A percentile compares a stretch with the other conserved stretches of the same genome.
phyloP scores from a whole-genome alignment of 2,329 filamentous ascomycete genomes.

The Cordyceps cateniannulata region DNA sequence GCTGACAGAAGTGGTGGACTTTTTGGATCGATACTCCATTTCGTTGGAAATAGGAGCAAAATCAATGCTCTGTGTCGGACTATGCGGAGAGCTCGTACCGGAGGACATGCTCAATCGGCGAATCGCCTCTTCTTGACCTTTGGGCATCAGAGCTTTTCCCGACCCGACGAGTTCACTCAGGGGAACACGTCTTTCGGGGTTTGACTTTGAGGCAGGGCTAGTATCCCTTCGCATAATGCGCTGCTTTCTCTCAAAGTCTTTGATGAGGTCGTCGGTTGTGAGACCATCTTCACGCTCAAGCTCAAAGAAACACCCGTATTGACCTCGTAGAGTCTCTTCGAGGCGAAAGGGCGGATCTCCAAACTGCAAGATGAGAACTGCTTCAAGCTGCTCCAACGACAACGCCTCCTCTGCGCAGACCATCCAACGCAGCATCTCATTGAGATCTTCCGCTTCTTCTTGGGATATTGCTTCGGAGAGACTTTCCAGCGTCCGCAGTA shows the following conservation, averaged over 20 bases:
- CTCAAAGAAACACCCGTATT: conserved; percentile 41
- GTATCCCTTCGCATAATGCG: conserved; percentile 13
- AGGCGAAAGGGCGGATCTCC: conserved; percentile 34
- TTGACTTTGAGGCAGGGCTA: background rate
- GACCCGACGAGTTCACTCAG: background rate
- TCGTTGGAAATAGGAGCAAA: conserved; percentile 25
- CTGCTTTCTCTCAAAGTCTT: conserved; percentile 28
- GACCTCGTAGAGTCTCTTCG: conserved; percentile 36
- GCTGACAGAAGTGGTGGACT: conserved; percentile 30
- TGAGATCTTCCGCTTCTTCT: conserved; percentile 35
- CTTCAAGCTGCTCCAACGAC: conserved; percentile 38
- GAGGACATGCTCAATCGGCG: conserved; percentile 10
- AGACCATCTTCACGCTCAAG: conserved; percentile 38
- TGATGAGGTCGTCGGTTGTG: conserved; percentile 35
- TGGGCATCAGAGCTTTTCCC: background rate
- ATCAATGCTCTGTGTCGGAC: conserved; percentile 23
- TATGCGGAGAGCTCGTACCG: conserved; percentile 20
- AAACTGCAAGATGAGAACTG: conserved; percentile 35
- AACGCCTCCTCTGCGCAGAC: conserved; percentile 38
- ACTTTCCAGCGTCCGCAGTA: conserved; percentile 34
- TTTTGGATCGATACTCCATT: conserved; percentile 36
- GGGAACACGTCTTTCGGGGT: background rate
- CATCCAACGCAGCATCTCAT: conserved; percentile 40
- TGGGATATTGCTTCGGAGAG: conserved; percentile 33
- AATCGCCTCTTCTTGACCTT: background rate